Evolutionary conservation across 495 filamentous ascomycete genomes (phyloP), one percentile per base, ranked within the genome.

Genomic region (Aspergillus coremiiformis): DNA sequence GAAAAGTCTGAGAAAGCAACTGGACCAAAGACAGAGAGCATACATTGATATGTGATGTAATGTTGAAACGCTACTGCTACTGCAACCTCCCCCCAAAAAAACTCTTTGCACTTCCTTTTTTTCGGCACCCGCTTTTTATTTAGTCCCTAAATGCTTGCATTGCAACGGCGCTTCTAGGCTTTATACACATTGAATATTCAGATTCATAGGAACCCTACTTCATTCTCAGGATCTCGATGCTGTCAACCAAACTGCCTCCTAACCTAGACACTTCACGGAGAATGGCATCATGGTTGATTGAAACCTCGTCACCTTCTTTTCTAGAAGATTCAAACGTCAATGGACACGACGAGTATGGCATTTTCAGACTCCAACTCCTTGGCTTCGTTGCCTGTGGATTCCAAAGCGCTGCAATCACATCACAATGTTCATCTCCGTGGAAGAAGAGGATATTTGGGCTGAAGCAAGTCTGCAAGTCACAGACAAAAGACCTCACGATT

Each of bases 321-420:
- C 53, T 48, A 10, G 66, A 60, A 2, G 51, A 57, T 10, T 46
- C 58, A 3, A 41, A 48, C 0, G 60, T 54, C n/a, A 65, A 60
- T 15, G 85, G 82, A 24, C 72, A 78, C 8, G 87, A 86, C 27
- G 85, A 87, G 53, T 84, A 86, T 1, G 81, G 70, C 55, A 86
- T 66, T 41, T 84, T 85, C 47, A 87, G 66, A 54, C 79, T 89
- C 71, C 87, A 91, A 3, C 15, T 55, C 37, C 63, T 68, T 0
- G 68, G 57, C 55, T 83, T 74, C 21, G 66, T 55, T 8, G 77
- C 68, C 50, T 75, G 73, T 4, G 89, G 90, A 57, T 86, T 92
- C 91, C 91, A 96, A 46, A 96, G 63, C 1, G 84, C 90, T 4
- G 81, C 85, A 60, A 96, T 82, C 1, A 83, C 66, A 39, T 67